Base-by-base conservation (phyloP, 2,329 filamentous ascomycete genomes). In the Hymenoscyphus occultus region DNA sequence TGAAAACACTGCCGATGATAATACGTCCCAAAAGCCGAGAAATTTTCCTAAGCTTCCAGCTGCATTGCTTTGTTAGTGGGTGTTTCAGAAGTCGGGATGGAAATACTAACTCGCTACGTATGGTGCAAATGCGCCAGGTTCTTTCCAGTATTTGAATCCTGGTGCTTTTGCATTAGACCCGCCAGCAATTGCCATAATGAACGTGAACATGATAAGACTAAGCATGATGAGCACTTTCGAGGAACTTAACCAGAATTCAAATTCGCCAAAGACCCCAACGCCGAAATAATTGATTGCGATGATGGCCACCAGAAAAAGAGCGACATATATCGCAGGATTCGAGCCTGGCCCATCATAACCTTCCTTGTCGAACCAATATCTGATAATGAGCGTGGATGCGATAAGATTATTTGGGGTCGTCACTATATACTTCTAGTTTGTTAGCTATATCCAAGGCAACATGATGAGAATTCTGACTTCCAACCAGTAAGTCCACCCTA, bases 341-440 rank as follows among this genome's bases (percentile, higher is more conserved):
- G 94, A 82, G 59, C 62, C 67, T 14, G 68, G 65, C 13, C 69
- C 67, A 39, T 68, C 60, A 42, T 70, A 69, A 2, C 42, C 65
- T 19, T 42, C 48, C 56, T 78, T 80, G 0, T 90, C 83, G 12
- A 91, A 79, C 92, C 92, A 96, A 72, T 87, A 93, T 70, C 90
- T 86, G 65, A 96, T 90, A 64, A 94, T 90, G 45, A 96, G 78
- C 5, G 90, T 86, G n/a, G 84, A 86, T 35, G 92, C 92, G 0
- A 91, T 95, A 48, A 96, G 80, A 75, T 96, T 91, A 74, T 95
- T 95, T 0, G 92, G 91, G 0, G 90, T 93, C 60, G 91, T 84
- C 72, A 96, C 93, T 75, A 95, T 91, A 76, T 95, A 95, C 86
- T 93, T 78, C 13, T 28, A 2, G 75, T 76, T 35, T 59, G 28